Evolutionary conservation across 225 moss, liverwort and hornwort genomes (phyloP).

Genomic region (Bryoerythrophyllum caledonicum): DNA sequence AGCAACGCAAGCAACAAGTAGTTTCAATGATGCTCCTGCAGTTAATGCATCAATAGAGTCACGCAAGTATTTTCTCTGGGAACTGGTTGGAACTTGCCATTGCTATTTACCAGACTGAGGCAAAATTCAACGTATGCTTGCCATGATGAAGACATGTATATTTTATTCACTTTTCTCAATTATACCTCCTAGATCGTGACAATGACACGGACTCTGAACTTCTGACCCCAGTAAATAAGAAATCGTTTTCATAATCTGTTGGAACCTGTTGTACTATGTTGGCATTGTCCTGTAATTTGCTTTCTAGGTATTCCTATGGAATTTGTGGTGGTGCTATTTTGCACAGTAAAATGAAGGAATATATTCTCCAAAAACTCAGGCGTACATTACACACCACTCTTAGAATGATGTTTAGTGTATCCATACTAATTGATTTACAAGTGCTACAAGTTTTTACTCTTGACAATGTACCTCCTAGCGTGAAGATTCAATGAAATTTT

Average conservation of each 20-base stretch:
- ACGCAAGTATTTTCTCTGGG: background rate
- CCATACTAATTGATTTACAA: too few species aligned
- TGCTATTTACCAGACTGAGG: background rate
- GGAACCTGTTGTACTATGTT: background rate
- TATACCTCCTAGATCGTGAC: background rate
- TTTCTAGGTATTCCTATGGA: too few species aligned
- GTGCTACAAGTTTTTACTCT: too few species aligned
- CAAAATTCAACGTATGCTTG: background rate
- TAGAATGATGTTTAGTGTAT: too few species aligned
- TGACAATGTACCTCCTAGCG: too few species aligned
- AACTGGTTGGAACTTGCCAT: too few species aligned
- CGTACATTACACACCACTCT: too few species aligned
- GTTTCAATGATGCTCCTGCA: constrained; percentile 20
- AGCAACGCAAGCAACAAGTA: constrained; percentile 6
- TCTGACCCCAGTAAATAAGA: background rate
- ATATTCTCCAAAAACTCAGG: too few species aligned
- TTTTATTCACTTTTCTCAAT: background rate
- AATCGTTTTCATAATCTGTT: background rate
- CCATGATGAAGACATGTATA: background rate
- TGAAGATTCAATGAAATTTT: too few species aligned
- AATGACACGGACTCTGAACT: background rate
- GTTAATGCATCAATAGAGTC: constrained; percentile 10
- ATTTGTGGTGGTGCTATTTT: too few species aligned
- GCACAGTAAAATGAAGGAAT: too few species aligned
- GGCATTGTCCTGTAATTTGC: background rate